Conservation (phyloP, 208 protist genomes). For the Leishmania major region DNA sequence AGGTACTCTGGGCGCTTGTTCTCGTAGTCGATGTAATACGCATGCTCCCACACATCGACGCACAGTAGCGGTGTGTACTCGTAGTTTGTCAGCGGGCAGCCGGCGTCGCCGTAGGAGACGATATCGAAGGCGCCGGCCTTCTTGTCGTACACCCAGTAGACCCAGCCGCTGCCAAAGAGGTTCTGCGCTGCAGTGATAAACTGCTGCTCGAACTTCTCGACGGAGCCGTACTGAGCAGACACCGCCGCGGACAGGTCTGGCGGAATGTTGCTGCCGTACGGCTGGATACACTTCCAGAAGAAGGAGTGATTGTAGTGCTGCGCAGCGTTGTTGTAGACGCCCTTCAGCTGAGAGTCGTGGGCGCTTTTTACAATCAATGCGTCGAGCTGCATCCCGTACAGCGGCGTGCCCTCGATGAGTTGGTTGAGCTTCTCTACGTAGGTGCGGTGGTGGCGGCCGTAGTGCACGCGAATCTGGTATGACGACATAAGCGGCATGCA, state of each 20-base stretch:
- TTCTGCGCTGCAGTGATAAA: constrained; percentile 73
- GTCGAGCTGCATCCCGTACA: constrained; percentile 85
- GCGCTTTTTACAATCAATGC: constrained; percentile 73
- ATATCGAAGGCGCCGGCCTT: constrained; percentile 76
- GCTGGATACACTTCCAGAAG: constrained; percentile 93
- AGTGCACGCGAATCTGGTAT: constrained; percentile 91
- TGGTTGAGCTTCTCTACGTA: constrained; percentile 93
- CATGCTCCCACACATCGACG: constrained; percentile 95
- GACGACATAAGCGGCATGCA: constrained; percentile 88
- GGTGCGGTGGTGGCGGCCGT: constrained; percentile 86
- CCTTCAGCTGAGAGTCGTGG: constrained; percentile 47
- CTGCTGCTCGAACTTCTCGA: constrained; percentile 82
- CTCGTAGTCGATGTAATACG: constrained; percentile 96
- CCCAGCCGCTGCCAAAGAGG: constrained; percentile 93
- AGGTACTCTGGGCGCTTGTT: constrained; percentile 91
- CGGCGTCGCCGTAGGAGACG: constrained; percentile 77
- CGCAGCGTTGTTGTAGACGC: constrained; percentile 91
- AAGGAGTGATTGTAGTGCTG: constrained; percentile 94
- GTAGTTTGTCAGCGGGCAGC: constrained; percentile 70
- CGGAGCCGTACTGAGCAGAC: constrained; percentile 76
- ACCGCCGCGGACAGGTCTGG: constrained; percentile 80
- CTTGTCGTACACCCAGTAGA: constrained; percentile 89
- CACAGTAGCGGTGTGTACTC: constrained; percentile 78
- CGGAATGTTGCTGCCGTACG: constrained; percentile 89
- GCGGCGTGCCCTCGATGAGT: constrained; percentile 85